Conservation (phyloP, 805 yeast species). For the Saturnispora quitensis region DNA sequence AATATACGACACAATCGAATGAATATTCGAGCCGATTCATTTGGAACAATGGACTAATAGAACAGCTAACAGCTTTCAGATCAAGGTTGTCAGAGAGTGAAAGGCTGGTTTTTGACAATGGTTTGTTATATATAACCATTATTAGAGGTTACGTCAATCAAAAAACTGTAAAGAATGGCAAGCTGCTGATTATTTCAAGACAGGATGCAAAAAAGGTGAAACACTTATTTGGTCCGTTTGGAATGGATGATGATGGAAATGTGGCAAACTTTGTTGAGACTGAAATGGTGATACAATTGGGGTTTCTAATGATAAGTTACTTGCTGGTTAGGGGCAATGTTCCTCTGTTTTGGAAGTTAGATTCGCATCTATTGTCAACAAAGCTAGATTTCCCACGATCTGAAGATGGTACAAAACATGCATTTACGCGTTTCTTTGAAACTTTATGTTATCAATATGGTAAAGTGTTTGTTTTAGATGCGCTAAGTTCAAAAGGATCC, state of each 20-base stretch:
- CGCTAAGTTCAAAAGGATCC: slow-evolving; percentile 32
- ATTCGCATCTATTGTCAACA: slow-evolving; percentile 35
- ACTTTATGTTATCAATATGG: slow-evolving; percentile 38
- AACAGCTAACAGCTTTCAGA: slow-evolving; percentile 38
- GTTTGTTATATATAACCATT: slow-evolving; percentile 39
- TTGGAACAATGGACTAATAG: slow-evolving; percentile 43
- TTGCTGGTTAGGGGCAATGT: slow-evolving; percentile 44
- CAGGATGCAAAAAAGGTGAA: slow-evolving; percentile 41
- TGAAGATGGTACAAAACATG: slow-evolving; percentile 44
- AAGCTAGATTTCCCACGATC: slow-evolving; percentile 41
- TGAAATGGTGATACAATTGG: slow-evolving; percentile 35
- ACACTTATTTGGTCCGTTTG: slow-evolving; percentile 46
- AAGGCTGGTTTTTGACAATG: slow-evolving; percentile 32
- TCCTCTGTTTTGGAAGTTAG: slow-evolving; percentile 47
- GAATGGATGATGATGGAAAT: slow-evolving; percentile 48
- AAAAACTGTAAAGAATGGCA: slow-evolving; percentile 16
- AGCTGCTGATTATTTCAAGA: slow-evolving; percentile 40
- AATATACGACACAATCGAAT: slow-evolving; percentile 19
- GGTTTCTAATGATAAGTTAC: slow-evolving; percentile 31
- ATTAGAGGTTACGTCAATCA: slow-evolving; percentile 43
- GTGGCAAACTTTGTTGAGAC: slow-evolving; percentile 54
- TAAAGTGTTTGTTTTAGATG: slow-evolving; percentile 41
- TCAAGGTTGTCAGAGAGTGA: slow-evolving; percentile 34
- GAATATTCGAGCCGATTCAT: slow-evolving; percentile 38
- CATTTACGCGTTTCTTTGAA: slow-evolving; percentile 43